These are phyloP conservation scores for Hyphochytrium catenoides DNA, from an alignment of 352 stramenopile species.

Conservation along the genomic window DNA sequence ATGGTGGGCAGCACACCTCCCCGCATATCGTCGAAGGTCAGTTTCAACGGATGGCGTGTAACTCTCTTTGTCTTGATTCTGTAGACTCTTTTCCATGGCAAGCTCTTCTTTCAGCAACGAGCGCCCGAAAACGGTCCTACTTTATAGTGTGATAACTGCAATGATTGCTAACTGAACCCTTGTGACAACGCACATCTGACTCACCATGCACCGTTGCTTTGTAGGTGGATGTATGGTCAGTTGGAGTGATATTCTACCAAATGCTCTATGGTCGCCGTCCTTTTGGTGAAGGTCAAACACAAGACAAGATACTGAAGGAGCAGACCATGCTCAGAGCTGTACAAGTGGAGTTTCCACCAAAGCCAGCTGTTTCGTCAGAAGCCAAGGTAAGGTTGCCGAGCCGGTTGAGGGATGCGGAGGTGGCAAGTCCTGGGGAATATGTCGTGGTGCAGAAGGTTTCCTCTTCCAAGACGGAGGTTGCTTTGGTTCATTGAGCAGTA, in stretches of 20 bases:
- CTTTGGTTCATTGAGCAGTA: too few species aligned
- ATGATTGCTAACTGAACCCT: constrained; percentile 6
- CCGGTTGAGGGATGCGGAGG: too few species aligned
- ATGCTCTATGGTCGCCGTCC: constrained; percentile 72
- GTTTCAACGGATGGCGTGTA: too few species aligned
- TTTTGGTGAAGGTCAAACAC: constrained; percentile 71
- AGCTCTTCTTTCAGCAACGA: constrained; percentile 3
- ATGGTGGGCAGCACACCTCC: constrained; percentile 17
- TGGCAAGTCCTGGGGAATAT: too few species aligned
- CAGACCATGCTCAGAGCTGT: constrained; percentile 62
- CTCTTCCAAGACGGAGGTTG: too few species aligned
- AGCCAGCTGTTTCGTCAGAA: constrained; percentile 33
- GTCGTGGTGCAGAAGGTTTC: too few species aligned
- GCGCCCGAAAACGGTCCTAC: constrained; percentile 6
- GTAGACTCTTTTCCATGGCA: too few species aligned
- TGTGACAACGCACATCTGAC: not conserved
- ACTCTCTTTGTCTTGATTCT: too few species aligned
- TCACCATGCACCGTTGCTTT: constrained; percentile 19
- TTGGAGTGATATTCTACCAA: constrained; percentile 83
- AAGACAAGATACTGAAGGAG: constrained; percentile 30
- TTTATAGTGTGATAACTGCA: constrained; percentile 4
- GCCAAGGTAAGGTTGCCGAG: too few species aligned
- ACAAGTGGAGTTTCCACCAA: constrained; percentile 46
- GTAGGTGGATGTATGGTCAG: constrained; percentile 78
- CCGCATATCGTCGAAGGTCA: constrained; percentile 12